Base-by-base conservation (phyloP, 352 stramenopile species). In the Globisporangium okanoganense region DNA sequence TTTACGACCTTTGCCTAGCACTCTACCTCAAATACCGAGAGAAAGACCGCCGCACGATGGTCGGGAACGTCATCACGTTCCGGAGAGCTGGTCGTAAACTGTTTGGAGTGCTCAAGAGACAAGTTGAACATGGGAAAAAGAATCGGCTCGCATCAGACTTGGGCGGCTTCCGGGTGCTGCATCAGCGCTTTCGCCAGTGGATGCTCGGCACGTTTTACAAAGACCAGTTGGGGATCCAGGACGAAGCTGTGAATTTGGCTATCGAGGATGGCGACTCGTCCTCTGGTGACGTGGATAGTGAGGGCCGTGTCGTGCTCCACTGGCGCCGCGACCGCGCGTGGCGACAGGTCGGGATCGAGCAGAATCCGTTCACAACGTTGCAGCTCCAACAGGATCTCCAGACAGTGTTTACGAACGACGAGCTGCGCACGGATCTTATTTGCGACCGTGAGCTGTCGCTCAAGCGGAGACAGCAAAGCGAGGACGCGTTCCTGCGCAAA, bases 11-110 rank as follows among this genome's bases (percentile, higher is more conserved):
- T 10, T 87, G 78, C 14, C 62, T 89, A 18, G 56, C 59, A 16
- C 60, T 87, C 52, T 89, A 86, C 44, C 36, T 87, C 36, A 78
- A 73, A 8, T 89, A 80, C 43, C 72, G 79, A 0, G 76, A 84
- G 49, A 77, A 72, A 27, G 78, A 87, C 59, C 75, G 75, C 13
- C 62, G 66, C 20, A 50, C 78, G 22, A 86, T 84, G 68, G 67
- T 82, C 10, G 78, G 66, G 24, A 87, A 83, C 47, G 76, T 87
- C 41, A 56, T 87, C 36, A 66, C 73, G 7, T 87, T 86, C 60
- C 70, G 78, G 40, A 62, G 72, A 3, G 63, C 79, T 62, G 79
- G 73, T 0, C 72, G 72, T 6, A 33, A 66, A 2, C 66, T 87
- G 6, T 44, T 89, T 12, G 64, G 56, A 2, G 50, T 58, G 16